Base-by-base conservation (phyloP, 2,329 filamentous ascomycete species). In the Alternaria ventricosa region DNA sequence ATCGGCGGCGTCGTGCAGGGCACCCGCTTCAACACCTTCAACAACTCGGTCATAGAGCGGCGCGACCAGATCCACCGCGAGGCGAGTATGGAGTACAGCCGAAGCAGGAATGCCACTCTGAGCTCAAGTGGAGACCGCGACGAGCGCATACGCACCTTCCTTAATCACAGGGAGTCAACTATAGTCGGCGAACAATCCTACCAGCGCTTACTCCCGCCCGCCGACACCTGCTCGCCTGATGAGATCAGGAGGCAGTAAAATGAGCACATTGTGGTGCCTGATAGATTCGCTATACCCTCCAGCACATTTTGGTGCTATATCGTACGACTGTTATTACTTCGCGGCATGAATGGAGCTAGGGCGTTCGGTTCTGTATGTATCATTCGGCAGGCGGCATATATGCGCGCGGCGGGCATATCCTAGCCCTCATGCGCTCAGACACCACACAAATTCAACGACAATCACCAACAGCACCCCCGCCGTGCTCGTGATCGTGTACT, bases 1-100 rank as follows among this genome's bases (percentile, higher is more conserved):
- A 80, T 94, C 11, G 93, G 90, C 1, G 89, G 89, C 18, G 86
- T 93, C 64, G 86, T 89, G 11, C 93, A 97, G 79, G 89, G 89
- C 36, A 89, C 88, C 4, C 86, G 92, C 65, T 90, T 92, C 12
- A 89, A 87, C 44, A 85, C 86, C 30, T 86, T 87, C 60, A 88
- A 89, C 2, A 81, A 85, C 9, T 86, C 85, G 27, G 84, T 93
- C 49, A 81, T 94, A 47, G 90, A 90, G 71, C 84, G 92, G 66
- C 84, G 89, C 75, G 89, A 89, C 71, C 86, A 89, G 45, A 83
- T 90, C 58, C 88, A 92, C 70, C 87, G 92, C 63, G 84, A 87
- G 61, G 88, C 89, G 36, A 90, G 92, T 54, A 88, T 86, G 63
- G 86, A 88, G 62, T 82, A 89, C 50, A 83, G 89, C 75, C 83